Evolutionary conservation across 192 early-diverging fungal genomes (phyloP), one percentile per base, ranked within the genome.

Genomic region (Linnemannia schmuckeri): DNA sequence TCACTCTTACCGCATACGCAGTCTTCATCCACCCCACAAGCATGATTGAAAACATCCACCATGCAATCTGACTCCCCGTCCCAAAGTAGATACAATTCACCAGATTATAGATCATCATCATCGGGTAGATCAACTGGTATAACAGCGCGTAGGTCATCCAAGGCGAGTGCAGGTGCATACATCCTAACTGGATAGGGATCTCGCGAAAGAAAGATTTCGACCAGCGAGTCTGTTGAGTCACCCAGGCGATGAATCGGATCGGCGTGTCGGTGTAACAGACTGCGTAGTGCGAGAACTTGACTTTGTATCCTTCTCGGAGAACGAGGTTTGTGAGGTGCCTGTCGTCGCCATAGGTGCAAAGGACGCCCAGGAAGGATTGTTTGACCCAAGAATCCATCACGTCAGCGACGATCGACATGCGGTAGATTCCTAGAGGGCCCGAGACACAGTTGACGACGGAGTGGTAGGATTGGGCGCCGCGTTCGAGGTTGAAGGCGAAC

Each of bases 401-500:
- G 7, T 91, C 85, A 38, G 78, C 69, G 1, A 94, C 57, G 18
- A 89, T 90, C 24, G 80, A 80, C 41, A 90, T 88, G 5, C 90
- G 85, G 72, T 94, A 94, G 40, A 94, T 88, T n/a, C 93, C 93
- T 44, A 94, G 82, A 0, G 93, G 93, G 0, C 93, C 93, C 49
- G 93, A 93, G 10, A 94, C 93, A 78, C 93, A 94, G 12, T 91
- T 93, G 68, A 94, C 93, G 47, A 88, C 88, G 40, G 90, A 86
- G 63, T 92, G 88, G 75, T 90, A 93, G 17, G 90, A 92, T 38
- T 94, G 93, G 1, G 92, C 92, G 1, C 92, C 92, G 52, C 93
- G 88, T 76, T 94, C 93, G 38, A 94, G 91, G 87, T 94, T 94
- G 68, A 94, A 94, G 7, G 93, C 93, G 82, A 94, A 90, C 91